phyloP scores from a whole-genome alignment of 2,329 filamentous ascomycete species.

The Diaporthe citriasiana region DNA sequence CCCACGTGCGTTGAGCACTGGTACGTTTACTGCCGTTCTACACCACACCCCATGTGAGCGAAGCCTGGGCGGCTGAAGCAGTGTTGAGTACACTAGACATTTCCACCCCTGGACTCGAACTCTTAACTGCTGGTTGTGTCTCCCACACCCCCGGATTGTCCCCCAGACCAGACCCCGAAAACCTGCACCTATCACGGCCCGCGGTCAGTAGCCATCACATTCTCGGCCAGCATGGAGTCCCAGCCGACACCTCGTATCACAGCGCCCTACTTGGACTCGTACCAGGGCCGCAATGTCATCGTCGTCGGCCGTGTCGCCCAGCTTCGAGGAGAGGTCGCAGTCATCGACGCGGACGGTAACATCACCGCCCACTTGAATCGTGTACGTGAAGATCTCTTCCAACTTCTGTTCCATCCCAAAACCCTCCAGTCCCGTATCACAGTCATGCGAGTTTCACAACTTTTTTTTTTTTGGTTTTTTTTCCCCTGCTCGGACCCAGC shows the following conservation, averaged over 20 bases:
- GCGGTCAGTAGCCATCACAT: neutral
- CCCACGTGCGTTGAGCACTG: slow-evolving; percentile 12
- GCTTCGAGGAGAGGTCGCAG: slow-evolving; percentile 83
- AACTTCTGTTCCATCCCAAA: neutral
- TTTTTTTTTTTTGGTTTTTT: neutral
- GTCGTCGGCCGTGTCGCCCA: slow-evolving; percentile 88
- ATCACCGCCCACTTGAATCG: slow-evolving; percentile 82
- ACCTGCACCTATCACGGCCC: neutral
- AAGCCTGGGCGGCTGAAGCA: neutral
- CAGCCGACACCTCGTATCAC: slow-evolving; percentile 85
- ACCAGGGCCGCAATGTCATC: slow-evolving; percentile 82
- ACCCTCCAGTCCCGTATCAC: neutral
- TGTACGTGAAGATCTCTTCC: slow-evolving; percentile 34
- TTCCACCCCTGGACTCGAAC: neutral
- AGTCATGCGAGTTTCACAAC: neutral
- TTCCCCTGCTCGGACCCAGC: neutral
- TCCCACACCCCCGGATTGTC: neutral
- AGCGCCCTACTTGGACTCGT: slow-evolving; percentile 82
- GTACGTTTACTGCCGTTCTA: neutral
- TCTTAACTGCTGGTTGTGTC: neutral
- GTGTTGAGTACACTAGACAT: neutral
- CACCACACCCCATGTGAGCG: too few species aligned
- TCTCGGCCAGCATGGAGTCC: slow-evolving; percentile 72
- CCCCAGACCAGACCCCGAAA: neutral
- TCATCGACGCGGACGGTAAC: slow-evolving; percentile 83